phyloP scores from a whole-genome alignment of 169 alveolate species.

The Plasmodium ovale region DNA sequence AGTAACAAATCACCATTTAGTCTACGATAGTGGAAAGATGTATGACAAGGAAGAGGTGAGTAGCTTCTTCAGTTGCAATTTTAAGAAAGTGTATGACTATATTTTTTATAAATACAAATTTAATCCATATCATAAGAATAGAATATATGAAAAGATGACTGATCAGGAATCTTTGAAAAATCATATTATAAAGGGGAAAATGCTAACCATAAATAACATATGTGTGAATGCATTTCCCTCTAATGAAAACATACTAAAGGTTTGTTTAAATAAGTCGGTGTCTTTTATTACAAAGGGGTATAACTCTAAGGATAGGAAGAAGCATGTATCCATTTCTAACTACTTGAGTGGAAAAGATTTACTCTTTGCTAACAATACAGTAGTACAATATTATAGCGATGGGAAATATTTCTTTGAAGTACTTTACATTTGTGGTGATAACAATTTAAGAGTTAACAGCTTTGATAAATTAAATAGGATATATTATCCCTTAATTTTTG shows the following conservation, averaged over 20 bases:
- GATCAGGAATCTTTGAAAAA: constrained; percentile 26
- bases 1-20: neutral
- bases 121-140: constrained; percentile 56
- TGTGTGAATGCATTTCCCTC: constrained; percentile 28
- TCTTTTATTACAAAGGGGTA: constrained; percentile 18
- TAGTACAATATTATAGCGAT: constrained; percentile 74
- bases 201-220: constrained; percentile 47
- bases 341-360: constrained; percentile 35
- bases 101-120: constrained; percentile 71
- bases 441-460: constrained; percentile 62
- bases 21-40: neutral
- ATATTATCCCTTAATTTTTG: constrained; percentile 49
- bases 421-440: constrained; percentile 64
- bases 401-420: constrained; percentile 62
- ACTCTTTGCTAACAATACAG: constrained; percentile 55
- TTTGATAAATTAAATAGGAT: constrained; percentile 36
- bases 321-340: constrained; percentile 17
- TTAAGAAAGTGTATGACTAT: constrained; percentile 62
- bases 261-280: constrained; percentile 58
- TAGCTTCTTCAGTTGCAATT: constrained; percentile 13
- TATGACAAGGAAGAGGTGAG: neutral
- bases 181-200: constrained; percentile 73
- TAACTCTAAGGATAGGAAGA: neutral
- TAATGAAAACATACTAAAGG: constrained; percentile 46
- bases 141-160: constrained; percentile 42